Conservation (phyloP, 805 yeast species). For the Starmera caribaea region DNA sequence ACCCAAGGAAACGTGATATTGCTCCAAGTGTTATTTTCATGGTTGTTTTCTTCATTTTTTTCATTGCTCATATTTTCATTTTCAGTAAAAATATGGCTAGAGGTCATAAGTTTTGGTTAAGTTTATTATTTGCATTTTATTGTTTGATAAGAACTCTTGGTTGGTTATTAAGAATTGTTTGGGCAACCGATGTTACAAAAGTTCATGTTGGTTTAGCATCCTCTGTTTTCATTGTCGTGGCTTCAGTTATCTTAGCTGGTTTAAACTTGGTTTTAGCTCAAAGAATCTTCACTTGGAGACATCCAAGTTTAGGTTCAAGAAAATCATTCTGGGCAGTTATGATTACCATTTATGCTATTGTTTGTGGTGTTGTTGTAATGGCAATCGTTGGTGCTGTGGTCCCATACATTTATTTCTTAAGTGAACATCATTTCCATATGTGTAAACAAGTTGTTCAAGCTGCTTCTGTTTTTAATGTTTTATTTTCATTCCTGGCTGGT, state of each 20-base stretch:
- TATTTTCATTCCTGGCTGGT: constrained; percentile 47
- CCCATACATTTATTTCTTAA: constrained; percentile 49
- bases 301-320: constrained; percentile 57
- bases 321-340: constrained; percentile 39
- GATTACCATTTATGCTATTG: constrained; percentile 41
- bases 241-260: constrained; percentile 49
- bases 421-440: constrained; percentile 32
- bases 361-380: constrained; percentile 51
- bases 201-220: constrained; percentile 45
- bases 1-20: constrained; percentile 41
- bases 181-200: constrained; percentile 44
- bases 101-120: constrained; percentile 52
- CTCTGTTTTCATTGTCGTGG: constrained; percentile 44
- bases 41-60: constrained; percentile 40
- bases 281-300: constrained; percentile 68
- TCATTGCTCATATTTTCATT: constrained; percentile 36
- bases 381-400: constrained; percentile 54
- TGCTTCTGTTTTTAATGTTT: constrained; percentile 33
- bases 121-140: constrained; percentile 45
- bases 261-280: constrained; percentile 60
- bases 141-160: constrained; percentile 47
- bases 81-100: constrained; percentile 38
- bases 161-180: constrained; percentile 44
- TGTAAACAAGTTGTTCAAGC: constrained; percentile 48
- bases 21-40: constrained; percentile 54